phyloP scores from a whole-genome alignment of 1,284 basidiomycete genomes.

The Chalciporus sp. region DNA sequence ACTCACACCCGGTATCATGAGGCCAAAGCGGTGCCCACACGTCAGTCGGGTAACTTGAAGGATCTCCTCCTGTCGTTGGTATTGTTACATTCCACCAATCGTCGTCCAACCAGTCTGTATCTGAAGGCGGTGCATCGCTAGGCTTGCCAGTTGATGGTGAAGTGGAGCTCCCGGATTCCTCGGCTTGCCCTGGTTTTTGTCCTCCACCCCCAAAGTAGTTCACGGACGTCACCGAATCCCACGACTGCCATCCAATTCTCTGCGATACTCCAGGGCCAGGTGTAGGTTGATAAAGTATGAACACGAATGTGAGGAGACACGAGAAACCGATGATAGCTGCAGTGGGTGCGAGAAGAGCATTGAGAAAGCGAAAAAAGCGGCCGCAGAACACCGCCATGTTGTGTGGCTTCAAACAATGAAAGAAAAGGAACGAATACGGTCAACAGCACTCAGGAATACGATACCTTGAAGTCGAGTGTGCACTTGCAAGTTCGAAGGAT shows the following conservation, averaged over 20 bases:
- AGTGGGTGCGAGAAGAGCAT: conserved; percentile 57
- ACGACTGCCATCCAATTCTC: conserved; percentile 88
- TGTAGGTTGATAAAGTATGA: conserved; percentile 75
- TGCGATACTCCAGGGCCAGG: conserved; percentile 72
- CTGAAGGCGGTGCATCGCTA: conserved; percentile 10
- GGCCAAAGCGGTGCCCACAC: conserved; percentile 80
- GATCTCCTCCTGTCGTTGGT: conserved; percentile 36
- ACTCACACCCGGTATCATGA: conserved; percentile 81
- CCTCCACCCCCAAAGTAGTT: conserved; percentile 11
- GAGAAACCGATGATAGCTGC: conserved; percentile 66
- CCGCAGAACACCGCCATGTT: conserved; percentile 27
- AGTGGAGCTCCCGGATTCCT: neutral
- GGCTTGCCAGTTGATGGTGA: conserved; percentile 1
- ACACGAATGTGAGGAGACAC: conserved; percentile 71
- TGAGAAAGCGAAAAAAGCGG: conserved; percentile 44
- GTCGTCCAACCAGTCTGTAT: conserved; percentile 38
- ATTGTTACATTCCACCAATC: conserved; percentile 75
- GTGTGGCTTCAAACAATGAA: neutral
- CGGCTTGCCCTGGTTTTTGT: conserved; percentile 17
- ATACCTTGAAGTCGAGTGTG: neutral
- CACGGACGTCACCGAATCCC: conserved; percentile 60
- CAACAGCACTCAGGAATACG: neutral
- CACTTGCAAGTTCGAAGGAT: neutral
- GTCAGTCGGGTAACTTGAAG: conserved; percentile 75
- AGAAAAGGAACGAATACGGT: conserved; percentile 6